Evolutionary conservation across 495 filamentous ascomycete species (phyloP), one percentile per base, ranked within the genome.

Genomic region (Hypoxylon intermedium): DNA sequence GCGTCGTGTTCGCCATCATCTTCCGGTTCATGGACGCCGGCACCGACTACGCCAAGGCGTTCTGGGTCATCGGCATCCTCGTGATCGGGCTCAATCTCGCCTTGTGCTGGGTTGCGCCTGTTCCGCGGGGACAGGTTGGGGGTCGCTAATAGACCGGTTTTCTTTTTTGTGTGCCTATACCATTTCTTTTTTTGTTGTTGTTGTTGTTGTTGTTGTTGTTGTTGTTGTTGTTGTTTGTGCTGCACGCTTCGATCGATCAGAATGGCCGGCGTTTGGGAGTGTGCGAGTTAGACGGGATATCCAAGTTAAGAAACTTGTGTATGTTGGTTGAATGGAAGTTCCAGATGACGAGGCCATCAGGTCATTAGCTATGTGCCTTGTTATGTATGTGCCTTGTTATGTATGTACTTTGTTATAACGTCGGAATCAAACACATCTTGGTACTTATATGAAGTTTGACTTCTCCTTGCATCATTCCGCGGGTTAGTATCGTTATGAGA

Each of bases 1-100:
- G 92, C 15, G 87, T 96, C 31, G 78, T 94, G 52, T 96, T 95
- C 70, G 86, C 89, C 13, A 84, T 96, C 47, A 84, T 97, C 57
- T 94, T 97, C 78, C 78, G 92, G 50, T 94, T 92, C 72, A 74
- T 75, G 65, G 74, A 68, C 16, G 80, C 81, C 42, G 85, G 85
- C 2, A 77, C 67, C 0, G 67, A 87, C 52, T 96, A 92, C 56
- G 82, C 79, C 2, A 83, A 80, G 67, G 83, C 80, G 6, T 82
- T 94, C 67, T 93, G 90, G 90, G 87, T 93, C 51, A 90, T 92
- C 49, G 91, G 91, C 12, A 75, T 87, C n/a, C 85, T 95, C 6
- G 83, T 81, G 58, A 82, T 96, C 41, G 85, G 56, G 0, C 78
- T 90, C 4, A 90, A 89, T 58, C 20, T 93, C 13, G 72, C 74